Evolutionary conservation across 1,284 basidiomycete species (phyloP).

Genomic region (Ceratobasidium sp.): DNA sequence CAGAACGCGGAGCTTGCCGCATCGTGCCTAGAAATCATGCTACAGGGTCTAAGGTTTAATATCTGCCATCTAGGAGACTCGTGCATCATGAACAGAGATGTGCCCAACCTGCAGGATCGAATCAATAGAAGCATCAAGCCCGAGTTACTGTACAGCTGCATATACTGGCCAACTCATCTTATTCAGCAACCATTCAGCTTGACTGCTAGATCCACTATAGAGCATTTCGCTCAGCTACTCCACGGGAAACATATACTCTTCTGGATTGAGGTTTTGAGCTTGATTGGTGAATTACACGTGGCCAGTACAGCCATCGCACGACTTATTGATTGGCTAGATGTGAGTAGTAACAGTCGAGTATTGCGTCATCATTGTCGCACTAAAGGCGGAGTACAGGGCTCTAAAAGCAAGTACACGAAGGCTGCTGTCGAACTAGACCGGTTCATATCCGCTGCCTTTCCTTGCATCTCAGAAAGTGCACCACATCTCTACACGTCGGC

Average conservation of each 20-base stretch:
- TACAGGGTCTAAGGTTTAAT: conserved; percentile 13
- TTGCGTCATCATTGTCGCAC: neutral
- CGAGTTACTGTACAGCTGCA: conserved; percentile 6
- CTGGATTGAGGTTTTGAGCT: conserved; percentile 21
- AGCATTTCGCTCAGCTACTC: neutral
- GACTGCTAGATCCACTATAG: too few species aligned
- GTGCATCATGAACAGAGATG: neutral
- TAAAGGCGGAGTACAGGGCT: neutral
- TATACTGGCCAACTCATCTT: conserved; percentile 16
- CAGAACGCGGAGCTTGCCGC: conserved; percentile 1
- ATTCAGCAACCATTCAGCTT: neutral
- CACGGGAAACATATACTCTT: neutral
- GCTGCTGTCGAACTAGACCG: neutral
- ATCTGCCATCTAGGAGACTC: conserved; percentile 6
- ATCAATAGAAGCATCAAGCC: neutral
- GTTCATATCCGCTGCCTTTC: neutral
- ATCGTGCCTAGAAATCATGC: neutral
- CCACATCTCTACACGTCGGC: conserved; percentile 22
- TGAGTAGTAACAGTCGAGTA: neutral
- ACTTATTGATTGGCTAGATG: neutral
- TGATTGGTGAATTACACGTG: neutral
- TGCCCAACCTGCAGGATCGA: neutral
- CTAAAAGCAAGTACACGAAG: neutral
- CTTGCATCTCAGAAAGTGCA: neutral
- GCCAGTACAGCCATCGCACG: neutral